These are phyloP conservation scores for Psilocybe sp. DNA, from an alignment of 768 basidiomycete genomes.

Conservation along the genomic window DNA sequence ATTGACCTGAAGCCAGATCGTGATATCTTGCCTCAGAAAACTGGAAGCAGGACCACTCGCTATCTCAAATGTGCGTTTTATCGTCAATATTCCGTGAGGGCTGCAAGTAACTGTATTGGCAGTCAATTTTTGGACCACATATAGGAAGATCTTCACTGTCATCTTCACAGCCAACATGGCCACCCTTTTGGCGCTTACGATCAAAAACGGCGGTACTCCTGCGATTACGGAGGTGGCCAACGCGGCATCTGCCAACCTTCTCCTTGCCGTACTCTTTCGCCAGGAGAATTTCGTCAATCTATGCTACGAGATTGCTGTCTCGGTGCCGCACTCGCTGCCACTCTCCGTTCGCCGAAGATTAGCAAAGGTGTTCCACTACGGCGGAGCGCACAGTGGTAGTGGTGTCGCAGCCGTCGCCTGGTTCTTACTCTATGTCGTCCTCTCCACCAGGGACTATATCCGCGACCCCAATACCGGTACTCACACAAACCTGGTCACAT, in stretches of 20 bases:
- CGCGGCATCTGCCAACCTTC: conserved; percentile 41
- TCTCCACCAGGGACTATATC: conserved; percentile 36
- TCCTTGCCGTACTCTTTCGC: conserved; percentile 38
- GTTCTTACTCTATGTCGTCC: conserved; percentile 46
- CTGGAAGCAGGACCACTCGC: conserved; percentile 7
- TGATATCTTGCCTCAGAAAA: conserved; percentile 22
- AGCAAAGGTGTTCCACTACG: conserved; percentile 53
- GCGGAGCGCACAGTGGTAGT: conserved; percentile 53
- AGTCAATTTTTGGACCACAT: conserved; percentile 36
- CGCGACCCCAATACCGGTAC: conserved; percentile 20
- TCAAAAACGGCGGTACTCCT: conserved; percentile 30
- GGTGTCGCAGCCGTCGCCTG: conserved; percentile 50
- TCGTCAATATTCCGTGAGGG: conserved; percentile 30
- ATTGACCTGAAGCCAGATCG: conserved; percentile 23
- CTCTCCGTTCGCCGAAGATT: conserved; percentile 41
- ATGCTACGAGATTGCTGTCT: conserved; percentile 43
- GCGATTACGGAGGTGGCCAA: conserved; percentile 35
- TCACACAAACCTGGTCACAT: conserved; percentile 29
- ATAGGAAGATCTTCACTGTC: conserved; percentile 52
- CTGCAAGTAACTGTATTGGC: background rate
- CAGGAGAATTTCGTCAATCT: conserved; percentile 55
- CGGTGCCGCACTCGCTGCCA: conserved; percentile 34
- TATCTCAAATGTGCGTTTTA: conserved; percentile 25
- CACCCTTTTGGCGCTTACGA: conserved; percentile 39
- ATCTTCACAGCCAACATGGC: conserved; percentile 50